Base-by-base conservation (phyloP, 1,284 basidiomycete species). In the Ustilago bromivora region DNA sequence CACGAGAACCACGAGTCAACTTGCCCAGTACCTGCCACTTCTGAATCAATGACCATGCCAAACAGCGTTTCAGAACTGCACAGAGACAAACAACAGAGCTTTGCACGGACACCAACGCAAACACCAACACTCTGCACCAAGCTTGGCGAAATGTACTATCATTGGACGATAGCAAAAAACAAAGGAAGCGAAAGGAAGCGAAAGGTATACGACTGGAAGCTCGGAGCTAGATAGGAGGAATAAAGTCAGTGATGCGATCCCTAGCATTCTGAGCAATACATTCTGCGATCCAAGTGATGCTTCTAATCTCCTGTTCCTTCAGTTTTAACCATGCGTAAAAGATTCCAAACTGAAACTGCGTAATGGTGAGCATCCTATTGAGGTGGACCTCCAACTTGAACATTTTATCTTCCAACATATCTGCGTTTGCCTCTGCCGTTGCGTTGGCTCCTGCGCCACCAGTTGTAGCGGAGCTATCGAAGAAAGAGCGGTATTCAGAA, bases 231-330 rank as follows among this genome's bases (percentile, higher is more conserved):
- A 72, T 57, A 23, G 71, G 71, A 35, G 76, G 76, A 61, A 78
- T 74, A 36, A 78, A 78, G 38, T 78, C 76, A 32, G 57, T 51
- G 35, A 78, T 78, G 43, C 76, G 57, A 71, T 78, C 76, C 35
- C 70, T 65, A 3, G 83, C 84, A 52, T 80, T 79, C 67, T 85
- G 83, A 10, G 82, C 83, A 49, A 86, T 85, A 57, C 83, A 87
- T 88, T 97, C 95, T 63, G 95, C 94, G 87, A 98, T 96, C 96
- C 96, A 98, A 38, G 94, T 96, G 83, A 99, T 87, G 85, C 94
- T 98, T 80, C 97, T 89, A 77, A 99, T 96, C 89, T 99, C 97
- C 89, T 99, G 97, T 89, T 99, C 97, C 90, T 99, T 99, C 86
- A 99, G 89, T 62, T 85, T 85, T 49, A 85, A 73, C 83, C 83